Base-by-base conservation (phyloP, 2,329 filamentous ascomycete species). In the Periglandula ipomoeae region DNA sequence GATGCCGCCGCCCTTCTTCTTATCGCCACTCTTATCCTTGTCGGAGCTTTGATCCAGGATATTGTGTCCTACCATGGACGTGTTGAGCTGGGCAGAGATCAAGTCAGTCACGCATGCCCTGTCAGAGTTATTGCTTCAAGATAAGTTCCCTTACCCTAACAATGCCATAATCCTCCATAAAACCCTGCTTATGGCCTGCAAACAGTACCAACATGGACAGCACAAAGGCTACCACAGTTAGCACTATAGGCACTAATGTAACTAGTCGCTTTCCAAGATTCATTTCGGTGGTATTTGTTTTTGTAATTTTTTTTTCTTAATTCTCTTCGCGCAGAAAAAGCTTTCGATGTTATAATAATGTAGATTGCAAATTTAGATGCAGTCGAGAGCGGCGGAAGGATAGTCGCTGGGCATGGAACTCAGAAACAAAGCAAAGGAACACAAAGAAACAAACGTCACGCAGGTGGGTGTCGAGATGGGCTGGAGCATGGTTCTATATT, bases 101-200 rank as follows among this genome's bases (percentile, higher is more conserved):
- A 22, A 34, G 23, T 22, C 26, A 26, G n/a, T 5, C 13, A 24
- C 10, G 23, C 2, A 10, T 32, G 8, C 6, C 10, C 30, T 4
- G 15, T 32, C 30, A 10, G 8, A 32, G 30, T 10, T 32, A 4
- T 32, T 9, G 3, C 10, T 10, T 32, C 30, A 13, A 32, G 30
- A 13, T 4, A 13, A 32, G 5, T 15, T 15, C 30, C 11, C 65
- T 50, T 55, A 70, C 68, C 51, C 69, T 60, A 35, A 67, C 58
- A 40, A 71, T 56, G 46, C 64, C 67, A 54, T 70, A 70, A 35
- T 70, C 66, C 50, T 71, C 69, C 64, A 71, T 65, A 48, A 71
- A 69, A 1, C 68, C 68, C 49, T 65, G 54, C 38, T 69, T 58
- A 38, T 64, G 63, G 13, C 69, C 69, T 27, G 69, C 63, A 52